Evolutionary conservation across 208 protist species (phyloP).

Genomic region (Borovskyia barvae): DNA sequence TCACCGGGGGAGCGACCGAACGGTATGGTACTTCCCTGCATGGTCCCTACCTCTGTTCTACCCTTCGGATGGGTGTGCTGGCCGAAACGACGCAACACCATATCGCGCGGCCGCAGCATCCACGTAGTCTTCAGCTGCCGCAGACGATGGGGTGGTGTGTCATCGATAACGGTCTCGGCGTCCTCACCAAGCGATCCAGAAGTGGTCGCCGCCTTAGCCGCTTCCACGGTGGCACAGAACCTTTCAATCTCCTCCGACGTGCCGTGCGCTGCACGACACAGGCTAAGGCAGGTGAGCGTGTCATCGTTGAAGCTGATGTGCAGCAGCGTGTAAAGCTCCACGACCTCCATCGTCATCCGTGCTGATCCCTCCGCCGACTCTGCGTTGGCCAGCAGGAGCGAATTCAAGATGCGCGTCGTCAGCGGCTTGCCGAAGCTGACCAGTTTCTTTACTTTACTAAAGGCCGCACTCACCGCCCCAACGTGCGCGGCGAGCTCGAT

Average conservation of each 20-base stretch:
- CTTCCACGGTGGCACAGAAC: slow-evolving; percentile 24
- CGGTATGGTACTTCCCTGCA: slow-evolving; percentile 75
- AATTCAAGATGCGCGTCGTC: slow-evolving; percentile 82
- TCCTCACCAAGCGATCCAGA: slow-evolving; percentile 34
- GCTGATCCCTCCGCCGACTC: slow-evolving; percentile 61
- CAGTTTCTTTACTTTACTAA: slow-evolving; percentile 71
- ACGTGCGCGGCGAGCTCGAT: slow-evolving; percentile 76
- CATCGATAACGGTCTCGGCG: slow-evolving; percentile 36
- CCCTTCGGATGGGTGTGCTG: slow-evolving; percentile 48
- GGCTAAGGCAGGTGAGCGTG: slow-evolving; percentile 52
- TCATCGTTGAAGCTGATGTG: slow-evolving; percentile 60
- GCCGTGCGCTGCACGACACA: slow-evolving; percentile 51
- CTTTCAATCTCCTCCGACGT: slow-evolving; percentile 29
- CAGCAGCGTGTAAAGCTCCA: slow-evolving; percentile 59
- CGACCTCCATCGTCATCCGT: slow-evolving; percentile 68
- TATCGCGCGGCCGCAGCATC: slow-evolving; percentile 76
- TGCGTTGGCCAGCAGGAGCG: slow-evolving; percentile 79
- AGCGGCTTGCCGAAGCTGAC: slow-evolving; percentile 75
- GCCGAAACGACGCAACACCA: slow-evolving; percentile 66
- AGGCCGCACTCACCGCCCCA: slow-evolving; percentile 69
- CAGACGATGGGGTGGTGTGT: slow-evolving; percentile 62
- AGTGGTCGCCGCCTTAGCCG: slow-evolving; percentile 16
- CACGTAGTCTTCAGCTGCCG: slow-evolving; percentile 64
- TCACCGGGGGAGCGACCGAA: slow-evolving; percentile 82
- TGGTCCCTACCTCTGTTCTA: slow-evolving; percentile 60